Evolutionary conservation across 768 basidiomycete species (phyloP).

Genomic region (Leccinum pellstonianum): DNA sequence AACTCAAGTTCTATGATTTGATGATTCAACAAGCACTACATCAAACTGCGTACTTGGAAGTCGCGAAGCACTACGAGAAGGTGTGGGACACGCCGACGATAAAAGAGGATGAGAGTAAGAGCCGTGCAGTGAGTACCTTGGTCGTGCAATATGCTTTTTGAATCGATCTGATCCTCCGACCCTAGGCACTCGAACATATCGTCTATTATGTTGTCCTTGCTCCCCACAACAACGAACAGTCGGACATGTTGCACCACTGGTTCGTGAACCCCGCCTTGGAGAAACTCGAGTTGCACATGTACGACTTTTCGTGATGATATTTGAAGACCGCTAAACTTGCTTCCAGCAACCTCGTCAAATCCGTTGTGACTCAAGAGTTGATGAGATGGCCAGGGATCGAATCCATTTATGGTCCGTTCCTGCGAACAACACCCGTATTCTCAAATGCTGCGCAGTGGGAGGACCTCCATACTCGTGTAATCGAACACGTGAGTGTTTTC

Average conservation of each 20-base stretch:
- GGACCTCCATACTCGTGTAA: slow-evolving; percentile 91
- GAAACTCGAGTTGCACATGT: slow-evolving; percentile 87
- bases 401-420: slow-evolving; percentile 78
- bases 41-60: slow-evolving; percentile 83
- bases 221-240: slow-evolving; percentile 95
- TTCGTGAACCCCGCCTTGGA: slow-evolving; percentile 72
- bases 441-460: slow-evolving; percentile 81
- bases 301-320: slow-evolving; percentile 24
- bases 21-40: slow-evolving; percentile 95
- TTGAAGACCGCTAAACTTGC: slow-evolving; percentile 13
- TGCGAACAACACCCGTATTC: slow-evolving; percentile 83
- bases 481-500: slow-evolving; percentile 79
- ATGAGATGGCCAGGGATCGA: slow-evolving; percentile 98
- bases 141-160: not conserved
- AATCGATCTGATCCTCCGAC: slow-evolving; percentile 5
- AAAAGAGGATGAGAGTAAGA: slow-evolving; percentile 78
- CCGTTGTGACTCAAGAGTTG: slow-evolving; percentile 87
- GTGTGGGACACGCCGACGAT: slow-evolving; percentile 97
- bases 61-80: slow-evolving; percentile 92
- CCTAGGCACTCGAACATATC: slow-evolving; percentile 88
- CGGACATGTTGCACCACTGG: slow-evolving; percentile 91
- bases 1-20: slow-evolving; percentile 92
- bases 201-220: slow-evolving; percentile 93
- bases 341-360: slow-evolving; percentile 86
- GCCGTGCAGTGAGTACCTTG: slow-evolving; percentile 52